phyloP scores from a whole-genome alignment of 352 stramenopile genomes.

The Detonula confervacea region DNA sequence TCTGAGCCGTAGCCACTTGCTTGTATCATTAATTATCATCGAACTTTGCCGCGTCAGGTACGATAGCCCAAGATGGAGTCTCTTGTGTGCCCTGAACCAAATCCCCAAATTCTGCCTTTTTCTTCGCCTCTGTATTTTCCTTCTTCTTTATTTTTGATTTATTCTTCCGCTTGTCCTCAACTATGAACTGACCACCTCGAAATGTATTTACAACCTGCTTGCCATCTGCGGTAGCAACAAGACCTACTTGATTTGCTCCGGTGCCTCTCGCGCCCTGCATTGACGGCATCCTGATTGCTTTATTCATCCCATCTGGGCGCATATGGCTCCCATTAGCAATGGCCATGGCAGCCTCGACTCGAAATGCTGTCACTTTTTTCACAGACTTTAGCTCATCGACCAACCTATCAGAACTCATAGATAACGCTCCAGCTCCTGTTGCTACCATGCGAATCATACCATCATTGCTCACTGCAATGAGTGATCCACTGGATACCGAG shows the following conservation, averaged over 20 bases:
- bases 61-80: conserved; percentile 37
- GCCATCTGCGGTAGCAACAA: conserved; percentile 23
- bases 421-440: conserved; percentile 66
- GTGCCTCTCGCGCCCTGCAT: conserved; percentile 41
- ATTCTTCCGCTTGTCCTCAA: conserved; percentile 70
- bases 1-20: no score
- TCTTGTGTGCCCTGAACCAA: conserved; percentile 34
- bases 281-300: conserved; percentile 15
- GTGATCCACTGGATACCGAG: conserved; percentile 49
- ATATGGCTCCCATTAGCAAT: conserved; percentile 66
- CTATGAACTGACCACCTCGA: conserved; percentile 63
- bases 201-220: conserved; percentile 49
- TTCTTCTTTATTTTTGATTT: conserved; percentile 15
- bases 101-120: conserved; percentile 40
- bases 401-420: conserved; percentile 75
- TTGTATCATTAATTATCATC: no score
- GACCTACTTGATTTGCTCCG: conserved; percentile 23
- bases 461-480: conserved; percentile 81
- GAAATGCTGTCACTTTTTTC: conserved; percentile 68
- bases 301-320: conserved; percentile 62
- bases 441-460: conserved; percentile 73
- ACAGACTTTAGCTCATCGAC: conserved; percentile 79
- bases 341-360: conserved; percentile 72
- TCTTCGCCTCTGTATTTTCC: conserved; percentile 10
- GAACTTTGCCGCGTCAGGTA: conserved; percentile 22